Evolutionary conservation across 345 rosid species (phyloP).

Genomic region (Acer campestre): DNA sequence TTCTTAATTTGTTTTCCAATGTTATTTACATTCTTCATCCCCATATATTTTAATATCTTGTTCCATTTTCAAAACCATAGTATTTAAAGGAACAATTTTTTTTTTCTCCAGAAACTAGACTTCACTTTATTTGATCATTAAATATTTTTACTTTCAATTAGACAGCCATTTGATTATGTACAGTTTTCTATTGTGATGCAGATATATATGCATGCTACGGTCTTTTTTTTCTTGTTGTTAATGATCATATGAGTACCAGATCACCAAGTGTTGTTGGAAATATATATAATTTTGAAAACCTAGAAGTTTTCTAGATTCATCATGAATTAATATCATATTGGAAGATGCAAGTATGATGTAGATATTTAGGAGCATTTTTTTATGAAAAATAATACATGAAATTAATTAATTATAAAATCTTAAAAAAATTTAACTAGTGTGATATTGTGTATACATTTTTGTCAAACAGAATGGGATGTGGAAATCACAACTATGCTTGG

Average conservation of each 20-base stretch:
- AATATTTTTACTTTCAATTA: background rate
- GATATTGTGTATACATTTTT: constrained; percentile 1
- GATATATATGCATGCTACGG: background rate
- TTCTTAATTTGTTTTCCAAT: background rate
- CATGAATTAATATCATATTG: background rate
- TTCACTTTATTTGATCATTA: too few relatives aligned
- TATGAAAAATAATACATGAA: too few relatives aligned
- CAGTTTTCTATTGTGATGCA: background rate
- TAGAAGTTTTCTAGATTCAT: background rate
- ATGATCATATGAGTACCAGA: background rate
- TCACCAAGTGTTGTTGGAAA: background rate
- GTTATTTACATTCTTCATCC: background rate
- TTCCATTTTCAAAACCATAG: background rate
- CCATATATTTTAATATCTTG: background rate
- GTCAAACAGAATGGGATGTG: constrained; percentile 54
- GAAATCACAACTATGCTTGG: constrained; percentile 89
- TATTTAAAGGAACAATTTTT: too few relatives aligned
- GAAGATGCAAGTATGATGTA: background rate
- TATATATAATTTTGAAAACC: background rate
- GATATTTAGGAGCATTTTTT: background rate
- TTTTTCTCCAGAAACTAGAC: background rate
- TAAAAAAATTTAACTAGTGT: too few relatives aligned
- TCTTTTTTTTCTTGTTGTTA: background rate
- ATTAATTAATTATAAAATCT: too few relatives aligned
- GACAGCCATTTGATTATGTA: background rate